A percentile compares a stretch with the other conserved stretches of the same genome.
phyloP scores from a whole-genome alignment of 495 filamentous ascomycete species.

The Rostrohypoxylon terebratum region DNA sequence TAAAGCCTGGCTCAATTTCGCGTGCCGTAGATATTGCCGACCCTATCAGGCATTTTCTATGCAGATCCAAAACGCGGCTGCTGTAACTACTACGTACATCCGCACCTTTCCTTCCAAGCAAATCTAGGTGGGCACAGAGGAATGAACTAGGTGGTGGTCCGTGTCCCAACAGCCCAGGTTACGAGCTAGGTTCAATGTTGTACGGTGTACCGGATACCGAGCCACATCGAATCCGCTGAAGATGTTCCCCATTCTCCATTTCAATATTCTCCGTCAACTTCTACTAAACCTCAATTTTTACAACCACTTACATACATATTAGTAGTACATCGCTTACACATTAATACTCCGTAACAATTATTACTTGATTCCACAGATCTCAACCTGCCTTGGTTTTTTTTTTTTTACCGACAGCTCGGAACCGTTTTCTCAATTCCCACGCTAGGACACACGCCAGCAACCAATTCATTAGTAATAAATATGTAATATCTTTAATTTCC shows the following conservation, averaged over 20 bases:
- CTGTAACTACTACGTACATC: constrained; percentile 16
- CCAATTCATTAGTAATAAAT: background rate
- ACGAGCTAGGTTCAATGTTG: no score
- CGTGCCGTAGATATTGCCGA: constrained; percentile 45
- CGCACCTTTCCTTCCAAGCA: constrained; percentile 6
- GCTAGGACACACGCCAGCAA: constrained; percentile 1
- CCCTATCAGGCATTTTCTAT: constrained; percentile 42
- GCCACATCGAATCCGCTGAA: background rate
- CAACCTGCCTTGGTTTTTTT: no score
- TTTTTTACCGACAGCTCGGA: constrained; percentile 1
- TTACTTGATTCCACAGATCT: background rate
- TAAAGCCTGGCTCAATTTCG: constrained; percentile 41
- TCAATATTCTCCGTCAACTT: background rate
- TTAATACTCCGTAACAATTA: constrained; percentile 8
- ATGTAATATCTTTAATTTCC: background rate
- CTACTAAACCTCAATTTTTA: background rate
- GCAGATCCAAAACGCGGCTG: constrained; percentile 46
- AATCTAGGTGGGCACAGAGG: background rate
- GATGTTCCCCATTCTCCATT: background rate
- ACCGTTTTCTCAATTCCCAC: background rate
- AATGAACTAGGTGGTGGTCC: no score
- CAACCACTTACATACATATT: background rate
- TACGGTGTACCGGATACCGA: background rate
- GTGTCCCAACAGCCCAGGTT: background rate
- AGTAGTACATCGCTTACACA: constrained; percentile 2